phyloP scores from a whole-genome alignment of 208 protist species.

The Trypanosoma mega region DNA sequence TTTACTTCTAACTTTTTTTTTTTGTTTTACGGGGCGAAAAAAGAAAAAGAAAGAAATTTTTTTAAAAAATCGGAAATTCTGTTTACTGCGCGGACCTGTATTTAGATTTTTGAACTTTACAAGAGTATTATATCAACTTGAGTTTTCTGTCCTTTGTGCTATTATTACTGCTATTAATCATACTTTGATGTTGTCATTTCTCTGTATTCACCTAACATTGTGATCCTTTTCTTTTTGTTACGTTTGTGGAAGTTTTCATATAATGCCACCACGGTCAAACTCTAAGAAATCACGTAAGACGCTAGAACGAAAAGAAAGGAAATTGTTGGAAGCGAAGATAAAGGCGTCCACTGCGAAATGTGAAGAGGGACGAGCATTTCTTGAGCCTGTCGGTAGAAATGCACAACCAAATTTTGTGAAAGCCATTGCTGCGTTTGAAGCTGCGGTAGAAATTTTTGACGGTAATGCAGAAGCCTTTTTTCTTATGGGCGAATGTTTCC shows the following conservation, averaged over 20 bases:
- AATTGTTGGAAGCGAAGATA: constrained; percentile 74
- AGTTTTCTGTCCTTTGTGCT: too few species aligned
- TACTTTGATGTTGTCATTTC: constrained; percentile 13
- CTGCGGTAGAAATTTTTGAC: constrained; percentile 76
- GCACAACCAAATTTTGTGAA: constrained; percentile 74
- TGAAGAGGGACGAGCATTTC: constrained; percentile 62
- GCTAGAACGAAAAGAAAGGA: constrained; percentile 70
- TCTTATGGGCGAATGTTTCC: constrained; percentile 64
- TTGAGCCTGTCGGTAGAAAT: constrained; percentile 64
- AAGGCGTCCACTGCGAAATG: constrained; percentile 73
- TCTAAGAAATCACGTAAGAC: constrained; percentile 38
- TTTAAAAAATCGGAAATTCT: too few species aligned
- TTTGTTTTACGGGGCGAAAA: too few species aligned
- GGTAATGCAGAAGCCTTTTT: constrained; percentile 56
- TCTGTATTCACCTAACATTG: constrained; percentile 13
- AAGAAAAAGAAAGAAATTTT: too few species aligned
- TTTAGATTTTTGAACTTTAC: too few species aligned
- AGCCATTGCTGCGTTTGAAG: constrained; percentile 69
- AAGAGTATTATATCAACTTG: too few species aligned
- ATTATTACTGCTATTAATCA: too few species aligned
- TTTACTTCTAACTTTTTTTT: too few species aligned
- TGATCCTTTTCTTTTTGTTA: constrained; percentile 20
- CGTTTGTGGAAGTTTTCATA: constrained; percentile 1
- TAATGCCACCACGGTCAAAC: constrained; percentile 22
- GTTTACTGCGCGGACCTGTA: too few species aligned